Evolutionary conservation across 345 rosid genomes (phyloP), one percentile per base, ranked within the genome.

Genomic region (Pugionium cornutum): DNA sequence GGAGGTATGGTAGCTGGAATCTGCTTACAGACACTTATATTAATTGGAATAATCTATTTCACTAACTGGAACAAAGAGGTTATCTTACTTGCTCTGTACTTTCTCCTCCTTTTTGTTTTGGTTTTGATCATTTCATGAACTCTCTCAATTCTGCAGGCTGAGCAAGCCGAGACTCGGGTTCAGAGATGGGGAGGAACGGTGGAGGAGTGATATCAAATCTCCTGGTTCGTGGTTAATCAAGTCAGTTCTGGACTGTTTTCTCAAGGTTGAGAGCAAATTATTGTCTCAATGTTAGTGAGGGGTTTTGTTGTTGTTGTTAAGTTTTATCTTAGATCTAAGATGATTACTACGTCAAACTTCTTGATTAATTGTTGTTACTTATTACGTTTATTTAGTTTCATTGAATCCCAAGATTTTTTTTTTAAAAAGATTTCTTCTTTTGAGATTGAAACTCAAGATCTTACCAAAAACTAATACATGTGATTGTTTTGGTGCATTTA

Each of bases 1-100:
- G 83, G 89, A 29, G 98, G 98, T n/a, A 87, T 89, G 96, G 84
- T 87, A 5, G 95, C 85, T 53, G 98, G 98, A 47, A 83, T 89
- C 33, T 69, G 70, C 45, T 68, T 92, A 69, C 98, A 92, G 62
- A 92, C 95, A 51, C 4, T 86, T 45, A 83, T 83, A 66, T 75
- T 89, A 76, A 64, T 89, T 53, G 68, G 82, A 36, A 52, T 92
- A 46, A 83, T 89, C 52, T 81, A 87, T 64, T 6, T 74, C 37
- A 92, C 95, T 45, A 86, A 89, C 73, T 92, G 97, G 97, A 77
- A 67, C 31, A 87, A 30, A 75, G 96, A 92, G 78, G 98, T 92
- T 40, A 7, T 40, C 82, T 67, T 37, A 46, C 42, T 63, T 53
- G 1, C 3, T 56, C 37, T 52, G 18, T 51, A 7, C 1, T n/a